Conservation (phyloP, 495 filamentous ascomycete species). For the Astrothelium subdiscretum region DNA sequence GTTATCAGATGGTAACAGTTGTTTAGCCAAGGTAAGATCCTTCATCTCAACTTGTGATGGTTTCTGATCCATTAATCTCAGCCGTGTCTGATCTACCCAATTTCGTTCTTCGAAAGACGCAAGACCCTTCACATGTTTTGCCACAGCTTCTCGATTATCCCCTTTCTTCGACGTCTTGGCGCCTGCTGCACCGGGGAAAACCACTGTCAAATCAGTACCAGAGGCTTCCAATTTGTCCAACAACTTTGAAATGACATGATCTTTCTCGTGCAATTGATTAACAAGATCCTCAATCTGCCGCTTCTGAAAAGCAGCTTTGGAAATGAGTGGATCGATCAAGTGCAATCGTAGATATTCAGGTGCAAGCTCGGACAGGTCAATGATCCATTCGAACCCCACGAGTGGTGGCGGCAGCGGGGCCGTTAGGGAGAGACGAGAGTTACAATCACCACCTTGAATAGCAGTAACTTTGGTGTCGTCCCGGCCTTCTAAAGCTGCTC, state of each 20-base stretch:
- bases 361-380: constrained; percentile 6
- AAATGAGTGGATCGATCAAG: constrained; percentile 13
- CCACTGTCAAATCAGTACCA: constrained; percentile 17
- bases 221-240: constrained; percentile 19
- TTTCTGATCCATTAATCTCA: background rate
- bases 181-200: constrained; percentile 19
- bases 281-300: constrained; percentile 11
- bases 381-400: constrained; percentile 10
- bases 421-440: constrained; percentile 4
- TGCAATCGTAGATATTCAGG: constrained; percentile 3
- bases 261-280: constrained; percentile 16
- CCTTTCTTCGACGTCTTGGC: constrained; percentile 12
- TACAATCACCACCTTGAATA: background rate
- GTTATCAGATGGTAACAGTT: background rate
- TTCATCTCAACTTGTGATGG: constrained; percentile 4
- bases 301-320: constrained; percentile 2
- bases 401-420: constrained; percentile 16
- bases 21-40: background rate
- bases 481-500: constrained; percentile 7
- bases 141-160: constrained; percentile 14
- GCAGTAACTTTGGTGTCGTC: background rate
- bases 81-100: constrained; percentile 7
- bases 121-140: constrained; percentile 19
- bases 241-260: constrained; percentile 22
- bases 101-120: constrained; percentile 15